phyloP scores from a whole-genome alignment of 805 yeast species.

The Nakazawaea peltata region DNA sequence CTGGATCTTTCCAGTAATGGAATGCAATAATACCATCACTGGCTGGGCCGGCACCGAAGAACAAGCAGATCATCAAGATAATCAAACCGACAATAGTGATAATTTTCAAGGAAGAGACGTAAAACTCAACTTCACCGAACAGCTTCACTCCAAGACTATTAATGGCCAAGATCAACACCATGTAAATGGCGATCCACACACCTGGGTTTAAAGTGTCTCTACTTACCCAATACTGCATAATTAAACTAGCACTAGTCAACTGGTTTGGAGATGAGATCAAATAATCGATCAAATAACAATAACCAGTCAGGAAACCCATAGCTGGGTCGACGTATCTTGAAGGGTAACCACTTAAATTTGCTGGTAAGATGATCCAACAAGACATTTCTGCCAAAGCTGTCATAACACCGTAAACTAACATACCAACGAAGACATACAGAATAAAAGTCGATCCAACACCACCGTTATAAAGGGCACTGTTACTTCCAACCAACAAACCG shows the following conservation, averaged over 20 bases:
- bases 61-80: constrained; percentile 36
- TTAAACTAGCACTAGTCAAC: constrained; percentile 51
- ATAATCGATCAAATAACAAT: constrained; percentile 50
- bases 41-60: constrained; percentile 47
- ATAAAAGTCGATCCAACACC: constrained; percentile 62
- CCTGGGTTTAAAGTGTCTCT: constrained; percentile 36
- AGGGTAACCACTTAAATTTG: constrained; percentile 48
- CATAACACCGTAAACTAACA: constrained; percentile 59
- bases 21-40: constrained; percentile 41
- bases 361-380: constrained; percentile 43
- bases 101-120: constrained; percentile 38
- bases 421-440: constrained; percentile 62
- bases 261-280: constrained; percentile 51
- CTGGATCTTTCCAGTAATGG: constrained; percentile 64
- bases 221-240: constrained; percentile 48
- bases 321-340: constrained; percentile 49
- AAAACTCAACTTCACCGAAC: constrained; percentile 51
- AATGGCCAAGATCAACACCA: constrained; percentile 35
- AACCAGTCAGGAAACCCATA: constrained; percentile 45
- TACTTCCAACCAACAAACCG: constrained; percentile 72
- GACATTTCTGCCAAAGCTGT: constrained; percentile 50
- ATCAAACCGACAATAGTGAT: constrained; percentile 40
- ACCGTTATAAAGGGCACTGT: constrained; percentile 56
- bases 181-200: constrained; percentile 54
- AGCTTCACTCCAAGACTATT: constrained; percentile 46